Percentiles rank a stretch among this genome's conserved stretches.
Evolutionary conservation across 768 basidiomycete genomes (phyloP).

Genomic region (Lepiota brunneoincarnata): DNA sequence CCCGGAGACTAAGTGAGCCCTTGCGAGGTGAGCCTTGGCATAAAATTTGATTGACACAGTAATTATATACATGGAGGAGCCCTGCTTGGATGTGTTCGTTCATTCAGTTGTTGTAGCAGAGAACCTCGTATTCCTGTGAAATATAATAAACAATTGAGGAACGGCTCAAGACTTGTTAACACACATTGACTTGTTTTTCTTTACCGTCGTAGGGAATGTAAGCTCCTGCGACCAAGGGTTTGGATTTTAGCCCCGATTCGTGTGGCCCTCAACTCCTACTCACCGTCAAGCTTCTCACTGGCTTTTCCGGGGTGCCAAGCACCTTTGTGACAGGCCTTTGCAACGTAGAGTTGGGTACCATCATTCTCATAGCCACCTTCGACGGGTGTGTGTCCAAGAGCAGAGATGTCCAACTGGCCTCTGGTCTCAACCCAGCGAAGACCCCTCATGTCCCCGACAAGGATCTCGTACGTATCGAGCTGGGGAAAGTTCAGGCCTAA

Average conservation of each 20-base stretch:
- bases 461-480: conserved; percentile 64
- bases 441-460: conserved; percentile 58
- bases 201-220: conserved; percentile 52
- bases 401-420: conserved; percentile 42
- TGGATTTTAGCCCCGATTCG: neutral
- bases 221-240: conserved; percentile 32
- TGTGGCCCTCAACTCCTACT: conserved; percentile 14
- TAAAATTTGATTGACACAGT: neutral
- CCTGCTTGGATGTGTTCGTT: neutral
- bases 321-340: conserved; percentile 50
- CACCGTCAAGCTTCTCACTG: conserved; percentile 50
- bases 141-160: neutral
- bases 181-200: conserved; percentile 52
- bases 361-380: conserved; percentile 67
- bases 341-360: conserved; percentile 60
- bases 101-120: conserved; percentile 28
- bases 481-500: conserved; percentile 31
- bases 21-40: neutral
- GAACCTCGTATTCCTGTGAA: conserved; percentile 32
- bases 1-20: too few species aligned
- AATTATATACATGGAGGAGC: neutral
- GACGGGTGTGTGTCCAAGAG: conserved; percentile 50
- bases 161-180: conserved; percentile 9
- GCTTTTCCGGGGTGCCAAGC: conserved; percentile 65
- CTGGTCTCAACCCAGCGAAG: conserved; percentile 55